Evolutionary conservation across 345 rosid genomes (phyloP).

Genomic region (Hibiscus tridactylites): DNA sequence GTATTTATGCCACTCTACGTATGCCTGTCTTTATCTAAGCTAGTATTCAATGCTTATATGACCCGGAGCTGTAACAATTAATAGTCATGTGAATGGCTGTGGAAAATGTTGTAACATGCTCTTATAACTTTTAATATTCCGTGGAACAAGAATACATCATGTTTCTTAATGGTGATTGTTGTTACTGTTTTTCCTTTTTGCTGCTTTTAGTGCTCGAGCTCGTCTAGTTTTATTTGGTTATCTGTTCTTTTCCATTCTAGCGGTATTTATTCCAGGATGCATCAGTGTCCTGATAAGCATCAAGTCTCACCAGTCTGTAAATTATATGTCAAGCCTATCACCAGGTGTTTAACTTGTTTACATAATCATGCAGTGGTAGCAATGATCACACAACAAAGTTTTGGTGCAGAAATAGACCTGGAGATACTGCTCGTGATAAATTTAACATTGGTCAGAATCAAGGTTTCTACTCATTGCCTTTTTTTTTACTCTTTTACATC

Average conservation of each 20-base stretch:
- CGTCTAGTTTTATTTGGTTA: background rate
- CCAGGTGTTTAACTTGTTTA: slow-evolving; percentile 14
- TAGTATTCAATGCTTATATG: background rate
- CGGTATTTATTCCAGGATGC: background rate
- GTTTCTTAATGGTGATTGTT: background rate
- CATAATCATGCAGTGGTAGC: slow-evolving; percentile 78
- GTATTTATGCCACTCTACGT: background rate
- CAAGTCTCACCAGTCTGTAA: background rate
- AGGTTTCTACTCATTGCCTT: slow-evolving; percentile 28
- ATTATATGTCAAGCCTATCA: slow-evolving; percentile 5
- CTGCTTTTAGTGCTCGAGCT: background rate
- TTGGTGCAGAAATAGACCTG: slow-evolving; percentile 99
- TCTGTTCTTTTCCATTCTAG: background rate
- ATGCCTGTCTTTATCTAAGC: background rate
- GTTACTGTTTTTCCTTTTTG: background rate
- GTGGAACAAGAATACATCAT: background rate
- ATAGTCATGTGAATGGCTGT: background rate
- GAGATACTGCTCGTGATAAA: slow-evolving; percentile 83
- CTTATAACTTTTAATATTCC: background rate
- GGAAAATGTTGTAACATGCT: background rate
- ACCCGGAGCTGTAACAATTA: background rate
- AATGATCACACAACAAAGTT: slow-evolving; percentile 90
- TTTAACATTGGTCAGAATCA: slow-evolving; percentile 63
- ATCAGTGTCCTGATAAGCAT: background rate
- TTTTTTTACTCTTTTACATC: background rate